Base-by-base conservation (phyloP, 2,329 filamentous ascomycete species). In the Curvularia sp. region DNA sequence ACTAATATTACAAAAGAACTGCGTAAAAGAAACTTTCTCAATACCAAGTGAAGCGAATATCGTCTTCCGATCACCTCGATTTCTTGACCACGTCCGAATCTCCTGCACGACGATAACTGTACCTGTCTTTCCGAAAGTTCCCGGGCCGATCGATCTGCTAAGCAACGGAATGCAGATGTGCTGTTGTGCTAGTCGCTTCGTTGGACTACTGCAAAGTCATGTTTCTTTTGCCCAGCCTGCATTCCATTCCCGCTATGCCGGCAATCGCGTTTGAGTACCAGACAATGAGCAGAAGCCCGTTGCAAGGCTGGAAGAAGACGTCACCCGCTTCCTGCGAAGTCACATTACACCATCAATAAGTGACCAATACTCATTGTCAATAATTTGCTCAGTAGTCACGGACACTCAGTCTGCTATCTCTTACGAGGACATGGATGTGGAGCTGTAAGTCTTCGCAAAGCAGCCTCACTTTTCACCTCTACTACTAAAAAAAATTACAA, bases 241-340 rank as follows among this genome's bases (percentile, higher is more conserved):
- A 73, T 33, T 49, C 70, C 5, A 63, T 71, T 24, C 60, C 71
- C 53, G 65, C 69, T 38, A 62, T 61, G 20, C 70, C 42, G 24
- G 42, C 13, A 44, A 44, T 8, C 35, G n/a, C 5, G 5, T 8
- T 15, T 8, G 18, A 15, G 35, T 59, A n/a, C 69, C 42, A 15
- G 42, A 8, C n/a, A 44, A 8, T 28, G 42, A 15, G 42, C 15
- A 15, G 24, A 28, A 7, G 2, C 22, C 24, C 15, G 6, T 24
- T 26, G 20, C 22, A 44, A n/a, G 24, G 22, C 15, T 24, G 3
- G 24, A 44, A 26, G 13, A 28, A n/a, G 13, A 26, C 12, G 4
- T 15, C 24, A 26, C 13, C 1, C 12, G 13, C 22, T 20, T 24
- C 24, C 44, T 8, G 33, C 47, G 26, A 55, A 42, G 35, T 24